These are phyloP conservation scores for Sporothrix humicola DNA, from an alignment of 2,329 filamentous ascomycete species.

Conservation along the genomic window DNA sequence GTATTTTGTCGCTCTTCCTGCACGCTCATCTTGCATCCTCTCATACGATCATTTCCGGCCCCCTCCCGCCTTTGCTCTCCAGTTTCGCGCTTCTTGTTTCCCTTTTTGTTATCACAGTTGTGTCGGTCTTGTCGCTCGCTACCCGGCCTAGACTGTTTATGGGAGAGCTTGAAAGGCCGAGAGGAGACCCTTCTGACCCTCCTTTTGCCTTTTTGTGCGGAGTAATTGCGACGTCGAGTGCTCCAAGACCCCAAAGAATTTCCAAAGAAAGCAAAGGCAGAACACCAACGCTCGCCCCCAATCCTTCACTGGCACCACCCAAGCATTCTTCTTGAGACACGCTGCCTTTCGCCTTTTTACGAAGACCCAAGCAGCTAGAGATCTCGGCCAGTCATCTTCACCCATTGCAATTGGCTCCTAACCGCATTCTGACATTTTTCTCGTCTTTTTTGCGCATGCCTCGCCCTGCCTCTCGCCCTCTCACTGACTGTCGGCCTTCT, in stretches of 20 bases:
- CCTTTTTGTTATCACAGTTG: background rate
- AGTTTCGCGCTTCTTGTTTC: slow-evolving; percentile 24
- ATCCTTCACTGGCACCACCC: slow-evolving; percentile 19
- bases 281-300: background rate
- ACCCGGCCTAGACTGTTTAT: no score
- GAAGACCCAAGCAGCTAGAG: background rate
- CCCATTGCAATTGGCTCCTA: slow-evolving; percentile 8
- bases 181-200: no score
- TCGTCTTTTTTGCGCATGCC: background rate
- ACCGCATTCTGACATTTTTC: slow-evolving; percentile 20
- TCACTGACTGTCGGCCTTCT: no score
- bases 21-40: background rate
- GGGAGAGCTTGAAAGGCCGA: no score
- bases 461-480: no score
- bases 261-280: background rate
- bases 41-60: background rate
- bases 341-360: background rate
- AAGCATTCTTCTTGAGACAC: background rate
- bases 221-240: background rate
- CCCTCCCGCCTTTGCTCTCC: background rate
- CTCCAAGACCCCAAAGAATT: background rate
- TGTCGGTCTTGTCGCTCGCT: background rate
- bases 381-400: slow-evolving; percentile 17
- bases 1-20: no score
- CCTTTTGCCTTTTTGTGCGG: background rate